Percentiles rank a stretch among this genome's conserved stretches.
phyloP scores from a whole-genome alignment of 768 basidiomycete genomes.

The Russula foetens region DNA sequence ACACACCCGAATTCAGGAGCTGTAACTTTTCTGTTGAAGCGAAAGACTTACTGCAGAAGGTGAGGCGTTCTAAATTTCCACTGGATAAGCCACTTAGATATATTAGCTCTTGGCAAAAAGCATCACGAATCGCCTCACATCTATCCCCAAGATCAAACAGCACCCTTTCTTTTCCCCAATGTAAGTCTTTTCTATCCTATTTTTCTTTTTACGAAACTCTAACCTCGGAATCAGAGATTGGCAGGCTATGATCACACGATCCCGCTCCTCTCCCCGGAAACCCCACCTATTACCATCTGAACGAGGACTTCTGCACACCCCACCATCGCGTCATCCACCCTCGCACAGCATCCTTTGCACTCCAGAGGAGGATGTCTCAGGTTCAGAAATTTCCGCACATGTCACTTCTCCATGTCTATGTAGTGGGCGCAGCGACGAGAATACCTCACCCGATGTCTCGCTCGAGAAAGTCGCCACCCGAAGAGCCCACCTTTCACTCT shows the following conservation, averaged over 20 bases:
- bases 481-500: neutral
- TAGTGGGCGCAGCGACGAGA: neutral
- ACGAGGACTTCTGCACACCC: neutral
- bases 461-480: neutral
- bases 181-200: neutral
- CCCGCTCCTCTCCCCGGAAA: neutral
- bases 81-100: no score
- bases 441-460: neutral
- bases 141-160: conserved; percentile 1
- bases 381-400: neutral
- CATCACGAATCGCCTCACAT: neutral
- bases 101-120: neutral
- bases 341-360: neutral
- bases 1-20: neutral
- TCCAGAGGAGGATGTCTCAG: neutral
- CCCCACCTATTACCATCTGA: neutral
- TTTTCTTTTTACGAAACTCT: neutral
- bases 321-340: neutral
- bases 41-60: neutral
- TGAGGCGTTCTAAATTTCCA: neutral
- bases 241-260: neutral
- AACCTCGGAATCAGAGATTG: neutral
- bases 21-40: neutral
- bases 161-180: neutral
- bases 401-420: neutral